Conservation (phyloP, 1,284 basidiomycete genomes). For the Apiotrichum akiyoshidainum region DNA sequence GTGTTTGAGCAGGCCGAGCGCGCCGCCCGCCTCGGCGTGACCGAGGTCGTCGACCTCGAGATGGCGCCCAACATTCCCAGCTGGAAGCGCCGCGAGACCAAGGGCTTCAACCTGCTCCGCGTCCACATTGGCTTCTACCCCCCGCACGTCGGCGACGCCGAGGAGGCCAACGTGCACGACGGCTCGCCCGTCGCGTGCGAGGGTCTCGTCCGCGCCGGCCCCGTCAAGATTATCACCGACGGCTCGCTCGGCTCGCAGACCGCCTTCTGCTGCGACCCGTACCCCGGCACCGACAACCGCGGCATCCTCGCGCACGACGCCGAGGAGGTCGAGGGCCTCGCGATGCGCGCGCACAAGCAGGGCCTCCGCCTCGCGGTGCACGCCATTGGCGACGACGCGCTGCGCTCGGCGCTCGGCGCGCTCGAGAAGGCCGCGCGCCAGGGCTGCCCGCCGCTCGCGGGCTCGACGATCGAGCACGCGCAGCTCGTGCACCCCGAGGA, state of each 20-base stretch:
- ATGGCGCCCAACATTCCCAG: constrained; percentile 35
- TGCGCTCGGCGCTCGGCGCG: constrained; percentile 27
- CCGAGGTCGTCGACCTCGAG: constrained; percentile 46
- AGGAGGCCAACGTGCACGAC: constrained; percentile 24
- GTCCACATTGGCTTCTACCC: constrained; percentile 42
- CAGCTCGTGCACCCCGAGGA: constrained; percentile 35
- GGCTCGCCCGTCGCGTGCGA: constrained; percentile 32
- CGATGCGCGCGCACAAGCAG: constrained; percentile 24
- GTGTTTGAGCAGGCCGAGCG: constrained; percentile 27
- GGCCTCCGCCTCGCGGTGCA: constrained; percentile 39
- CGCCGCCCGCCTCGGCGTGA: constrained; percentile 41
- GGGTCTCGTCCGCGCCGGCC: constrained; percentile 35
- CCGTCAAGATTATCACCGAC: constrained; percentile 40
- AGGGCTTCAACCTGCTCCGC: constrained; percentile 30
- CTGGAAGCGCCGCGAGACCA: constrained; percentile 29
- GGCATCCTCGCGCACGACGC: constrained; percentile 26
- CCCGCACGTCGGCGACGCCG: constrained; percentile 34
- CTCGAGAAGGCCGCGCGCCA: constrained; percentile 18
- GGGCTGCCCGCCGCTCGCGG: constrained; percentile 22
- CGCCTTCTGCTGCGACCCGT: constrained; percentile 40
- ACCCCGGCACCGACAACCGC: constrained; percentile 31
- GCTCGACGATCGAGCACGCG: constrained; percentile 43
- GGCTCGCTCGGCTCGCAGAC: constrained; percentile 32
- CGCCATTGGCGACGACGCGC: constrained; percentile 45
- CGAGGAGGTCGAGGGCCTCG: constrained; percentile 25